Evolutionary conservation across 768 basidiomycete species (phyloP), one percentile per base, ranked within the genome.

Genomic region (Basidioascus undulatus): DNA sequence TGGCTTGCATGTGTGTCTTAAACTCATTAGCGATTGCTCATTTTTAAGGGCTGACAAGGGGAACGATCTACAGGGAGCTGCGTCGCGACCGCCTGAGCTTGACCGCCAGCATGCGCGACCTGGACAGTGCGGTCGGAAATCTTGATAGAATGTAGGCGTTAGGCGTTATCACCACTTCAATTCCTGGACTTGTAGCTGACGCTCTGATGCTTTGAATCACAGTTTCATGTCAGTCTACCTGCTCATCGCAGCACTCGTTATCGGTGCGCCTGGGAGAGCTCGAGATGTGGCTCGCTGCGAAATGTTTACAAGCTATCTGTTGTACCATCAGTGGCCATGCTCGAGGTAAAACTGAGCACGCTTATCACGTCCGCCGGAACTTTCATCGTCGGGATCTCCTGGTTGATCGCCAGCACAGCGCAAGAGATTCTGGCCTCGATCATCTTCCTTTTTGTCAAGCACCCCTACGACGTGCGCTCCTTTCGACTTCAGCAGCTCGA

Each of bases 41-140:
- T 12, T 39, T 21, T 18, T 31, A 12, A 23, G 25, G 1, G 25
- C 21, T 18, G 35, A 31, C 42, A 38, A 20, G 32, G 45, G 30
- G 36, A 31, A 38, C 45, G 43, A 48, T 55, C 25, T 49, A 41
- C 41, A 74, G 78, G 57, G 75, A 80, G 31, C 67, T 81, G 43
- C 83, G 87, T 53, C 68, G 81, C 24, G 84, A 92, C 53, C 72
- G 83, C 44, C 59, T 82, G 30, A 74, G 76, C 16, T 70, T 92
- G 33, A 74, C 79, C 45, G 73, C 76, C 53, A 77, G 74, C 5
- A 81, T 92, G 82, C 66, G 72, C 33, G 81, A 87, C 57, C 61
- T 87, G 37, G 84, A 87, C 57, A 80, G 76, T 38, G 84, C 84
- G 5, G 82, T 87, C 12, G 74, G 79, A 15, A 48, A 57, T n/a